These are phyloP conservation scores for Pleurotus cornucopiae DNA, from an alignment of 768 basidiomycete species.

Conservation along the genomic window DNA sequence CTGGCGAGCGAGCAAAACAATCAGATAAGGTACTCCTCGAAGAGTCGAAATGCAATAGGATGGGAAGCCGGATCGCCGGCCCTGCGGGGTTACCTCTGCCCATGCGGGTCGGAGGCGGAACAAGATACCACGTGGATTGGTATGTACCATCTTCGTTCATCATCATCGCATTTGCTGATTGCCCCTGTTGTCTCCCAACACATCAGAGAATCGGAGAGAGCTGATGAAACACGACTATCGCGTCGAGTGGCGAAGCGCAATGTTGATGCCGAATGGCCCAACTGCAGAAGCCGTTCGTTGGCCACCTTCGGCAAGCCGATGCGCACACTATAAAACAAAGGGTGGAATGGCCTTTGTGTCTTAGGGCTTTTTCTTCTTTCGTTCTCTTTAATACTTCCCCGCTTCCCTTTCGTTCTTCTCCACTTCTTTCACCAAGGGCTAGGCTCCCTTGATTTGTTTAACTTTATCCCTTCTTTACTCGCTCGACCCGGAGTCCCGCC, in stretches of 20 bases:
- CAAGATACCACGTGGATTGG: not conserved
- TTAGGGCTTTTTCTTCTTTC: not conserved
- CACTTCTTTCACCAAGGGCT: slow-evolving; percentile 2
- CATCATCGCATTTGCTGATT: too few relatives aligned
- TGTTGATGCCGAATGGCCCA: too few relatives aligned
- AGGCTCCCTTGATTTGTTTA: slow-evolving; percentile 1
- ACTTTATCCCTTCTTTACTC: slow-evolving; percentile 10
- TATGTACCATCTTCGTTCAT: too few relatives aligned
- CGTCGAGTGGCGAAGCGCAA: too few relatives aligned
- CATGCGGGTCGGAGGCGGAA: not conserved
- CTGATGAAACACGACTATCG: too few relatives aligned
- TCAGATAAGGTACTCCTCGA: not conserved
- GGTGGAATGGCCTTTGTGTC: not conserved
- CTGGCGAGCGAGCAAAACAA: not conserved
- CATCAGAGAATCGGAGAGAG: too few relatives aligned
- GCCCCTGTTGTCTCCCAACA: too few relatives aligned
- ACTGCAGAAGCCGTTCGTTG: too few relatives aligned
- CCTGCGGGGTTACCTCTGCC: not conserved
- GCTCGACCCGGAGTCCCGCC: slow-evolving; percentile 24
- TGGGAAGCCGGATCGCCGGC: not conserved
- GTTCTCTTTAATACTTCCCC: not conserved
- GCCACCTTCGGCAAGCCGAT: too few relatives aligned
- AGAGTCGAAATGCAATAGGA: not conserved
- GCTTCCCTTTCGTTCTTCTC: slow-evolving; percentile 4
- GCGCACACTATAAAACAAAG: slow-evolving; percentile 5